Evolutionary conservation across 331 rosid genomes (phyloP).

Genomic region (Phaseolus coccineus): DNA sequence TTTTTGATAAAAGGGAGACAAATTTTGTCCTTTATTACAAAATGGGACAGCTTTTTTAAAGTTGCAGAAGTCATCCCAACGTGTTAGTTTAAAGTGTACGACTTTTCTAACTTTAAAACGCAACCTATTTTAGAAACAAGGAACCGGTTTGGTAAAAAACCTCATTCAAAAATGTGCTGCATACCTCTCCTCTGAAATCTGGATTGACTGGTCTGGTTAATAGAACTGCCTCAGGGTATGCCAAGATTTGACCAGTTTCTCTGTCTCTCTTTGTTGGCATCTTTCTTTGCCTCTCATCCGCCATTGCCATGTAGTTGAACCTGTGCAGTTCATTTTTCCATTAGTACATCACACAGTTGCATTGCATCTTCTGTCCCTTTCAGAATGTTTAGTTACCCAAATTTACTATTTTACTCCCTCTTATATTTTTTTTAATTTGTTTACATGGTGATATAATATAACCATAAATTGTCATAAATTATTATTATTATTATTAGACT

Average conservation of each 20-base stretch:
- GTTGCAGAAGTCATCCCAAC: no score
- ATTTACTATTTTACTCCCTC: not conserved
- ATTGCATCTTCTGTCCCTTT: not conserved
- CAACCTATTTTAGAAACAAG: no score
- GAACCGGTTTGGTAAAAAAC: no score
- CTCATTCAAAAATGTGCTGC: not conserved
- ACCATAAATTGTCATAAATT: no score
- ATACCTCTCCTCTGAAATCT: slow-evolving; percentile 75
- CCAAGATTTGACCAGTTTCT: slow-evolving; percentile 54
- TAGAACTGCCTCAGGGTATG: slow-evolving; percentile 79
- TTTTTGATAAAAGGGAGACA: no score
- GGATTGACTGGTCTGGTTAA: slow-evolving; percentile 60
- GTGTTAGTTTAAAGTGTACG: no score
- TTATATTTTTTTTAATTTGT: no score
- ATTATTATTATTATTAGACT: no score
- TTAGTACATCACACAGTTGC: not conserved
- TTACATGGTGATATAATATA: no score
- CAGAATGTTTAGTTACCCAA: not conserved
- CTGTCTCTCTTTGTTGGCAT: slow-evolving; percentile 77
- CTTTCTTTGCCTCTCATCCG: slow-evolving; percentile 59
- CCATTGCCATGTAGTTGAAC: slow-evolving; percentile 74
- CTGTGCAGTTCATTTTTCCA: slow-evolving; percentile 40
- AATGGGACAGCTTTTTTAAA: no score
- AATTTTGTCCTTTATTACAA: no score
- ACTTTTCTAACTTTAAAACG: no score